Evolutionary conservation across 306 rosid genomes (phyloP).

Genomic region (Acacia crassicarpa): DNA sequence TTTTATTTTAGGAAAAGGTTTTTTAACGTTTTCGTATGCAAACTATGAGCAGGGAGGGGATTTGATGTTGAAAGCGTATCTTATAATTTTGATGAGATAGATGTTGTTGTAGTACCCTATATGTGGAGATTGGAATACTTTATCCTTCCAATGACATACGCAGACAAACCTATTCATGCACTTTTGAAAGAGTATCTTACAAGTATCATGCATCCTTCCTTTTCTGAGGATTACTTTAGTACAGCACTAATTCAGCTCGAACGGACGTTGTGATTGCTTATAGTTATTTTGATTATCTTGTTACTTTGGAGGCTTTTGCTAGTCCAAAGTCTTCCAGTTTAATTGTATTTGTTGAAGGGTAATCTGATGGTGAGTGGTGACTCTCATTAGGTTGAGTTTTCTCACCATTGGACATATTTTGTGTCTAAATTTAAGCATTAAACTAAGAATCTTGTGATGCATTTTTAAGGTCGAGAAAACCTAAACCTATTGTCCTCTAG

Average conservation of each 20-base stretch:
- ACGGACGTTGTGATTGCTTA: slow-evolving; percentile 19
- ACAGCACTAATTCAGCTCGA: background rate
- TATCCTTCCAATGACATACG: background rate
- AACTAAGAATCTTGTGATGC: background rate
- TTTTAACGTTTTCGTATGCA: background rate
- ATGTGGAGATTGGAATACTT: background rate
- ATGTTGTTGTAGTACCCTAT: background rate
- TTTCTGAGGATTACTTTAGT: slow-evolving; percentile 1
- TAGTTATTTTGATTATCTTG: background rate
- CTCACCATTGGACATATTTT: background rate
- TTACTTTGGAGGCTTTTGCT: background rate
- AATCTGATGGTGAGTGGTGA: background rate
- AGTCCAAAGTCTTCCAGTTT: background rate
- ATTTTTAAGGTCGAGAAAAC: background rate
- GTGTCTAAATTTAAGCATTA: background rate
- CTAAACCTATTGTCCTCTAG: background rate
- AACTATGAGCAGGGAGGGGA: background rate
- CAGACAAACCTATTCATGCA: background rate
- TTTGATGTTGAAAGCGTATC: background rate
- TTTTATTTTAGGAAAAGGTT: slow-evolving; percentile 4
- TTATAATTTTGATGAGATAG: background rate
- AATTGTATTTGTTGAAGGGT: slow-evolving; percentile 15
- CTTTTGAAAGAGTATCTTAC: background rate
- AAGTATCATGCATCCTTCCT: background rate
- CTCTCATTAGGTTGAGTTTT: background rate